These are phyloP conservation scores for Mucor lusitanicus DNA, from an alignment of 371 early-diverging fungal genomes.

Conservation along the genomic window DNA sequence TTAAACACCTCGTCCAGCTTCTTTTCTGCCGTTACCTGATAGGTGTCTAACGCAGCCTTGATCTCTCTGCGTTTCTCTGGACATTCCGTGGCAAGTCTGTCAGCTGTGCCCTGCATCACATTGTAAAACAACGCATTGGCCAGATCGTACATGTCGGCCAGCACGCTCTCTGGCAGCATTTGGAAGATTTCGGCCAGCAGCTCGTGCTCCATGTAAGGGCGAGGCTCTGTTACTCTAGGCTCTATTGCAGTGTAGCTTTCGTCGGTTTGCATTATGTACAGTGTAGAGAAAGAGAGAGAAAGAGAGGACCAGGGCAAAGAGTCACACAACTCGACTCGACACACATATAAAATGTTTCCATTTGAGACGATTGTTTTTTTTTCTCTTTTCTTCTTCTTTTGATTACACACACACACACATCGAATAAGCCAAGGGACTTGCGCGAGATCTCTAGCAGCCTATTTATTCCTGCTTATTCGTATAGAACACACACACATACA, in stretches of 20 bases:
- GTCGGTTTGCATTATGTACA: background rate
- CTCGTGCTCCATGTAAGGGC: constrained; percentile 6
- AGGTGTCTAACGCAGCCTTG: background rate
- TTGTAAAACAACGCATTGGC: constrained; percentile 12
- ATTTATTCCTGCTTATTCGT: too few relatives aligned
- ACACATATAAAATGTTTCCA: background rate
- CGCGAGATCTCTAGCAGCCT: too few relatives aligned
- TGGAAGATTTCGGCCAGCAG: constrained; percentile 13
- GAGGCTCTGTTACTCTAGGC: background rate
- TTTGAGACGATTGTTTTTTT: background rate
- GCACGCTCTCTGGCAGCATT: background rate
- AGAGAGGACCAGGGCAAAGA: too few relatives aligned
- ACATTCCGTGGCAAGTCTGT: background rate
- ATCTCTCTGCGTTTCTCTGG: constrained; percentile 12
- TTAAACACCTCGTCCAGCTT: constrained; percentile 2
- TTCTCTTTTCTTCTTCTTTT: too few relatives aligned
- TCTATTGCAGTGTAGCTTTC: background rate
- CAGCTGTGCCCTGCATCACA: constrained; percentile 10
- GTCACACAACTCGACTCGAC: background rate
- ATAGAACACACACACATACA: too few relatives aligned
- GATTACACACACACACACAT: too few relatives aligned
- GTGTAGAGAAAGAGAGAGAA: background rate
- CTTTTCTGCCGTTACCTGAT: background rate
- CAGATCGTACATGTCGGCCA: constrained; percentile 5
- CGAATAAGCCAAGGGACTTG: too few relatives aligned